Percentiles rank a stretch among this genome's conserved stretches.
Evolutionary conservation across 2,329 filamentous ascomycete species (phyloP).

Genomic region (Cordyceps sp.): DNA sequence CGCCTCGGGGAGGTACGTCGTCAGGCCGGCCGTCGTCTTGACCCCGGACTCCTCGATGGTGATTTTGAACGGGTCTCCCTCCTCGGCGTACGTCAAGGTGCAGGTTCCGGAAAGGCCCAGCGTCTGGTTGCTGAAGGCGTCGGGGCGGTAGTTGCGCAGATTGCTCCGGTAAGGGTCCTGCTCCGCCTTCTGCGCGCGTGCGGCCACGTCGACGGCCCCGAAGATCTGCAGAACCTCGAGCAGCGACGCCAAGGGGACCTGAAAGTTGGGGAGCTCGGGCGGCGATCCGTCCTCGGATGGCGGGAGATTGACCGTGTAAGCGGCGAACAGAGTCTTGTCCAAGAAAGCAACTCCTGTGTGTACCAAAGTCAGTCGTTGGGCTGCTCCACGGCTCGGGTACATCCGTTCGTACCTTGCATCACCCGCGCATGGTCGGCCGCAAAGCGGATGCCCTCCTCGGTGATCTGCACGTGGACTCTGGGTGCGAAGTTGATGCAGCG

Average conservation of each 20-base stretch:
- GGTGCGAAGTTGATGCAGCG: conserved; percentile 43
- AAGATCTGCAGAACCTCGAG: conserved; percentile 95
- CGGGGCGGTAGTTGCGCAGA: conserved; percentile 43
- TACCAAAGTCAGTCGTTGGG: too few relatives aligned
- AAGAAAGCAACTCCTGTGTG: conserved; percentile 58
- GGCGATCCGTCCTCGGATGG: conserved; percentile 19
- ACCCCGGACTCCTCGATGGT: conserved; percentile 75
- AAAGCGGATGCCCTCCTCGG: conserved; percentile 71
- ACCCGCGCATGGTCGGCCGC: conserved; percentile 76
- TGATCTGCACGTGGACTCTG: conserved; percentile 54
- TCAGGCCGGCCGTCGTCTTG: conserved; percentile 76
- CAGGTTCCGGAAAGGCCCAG: conserved; percentile 77
- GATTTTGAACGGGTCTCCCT: conserved; percentile 67
- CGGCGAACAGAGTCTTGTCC: conserved; percentile 76
- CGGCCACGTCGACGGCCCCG: conserved; percentile 56
- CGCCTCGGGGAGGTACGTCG: conserved; percentile 65
- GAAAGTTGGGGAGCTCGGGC: conserved; percentile 49
- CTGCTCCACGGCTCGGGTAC: too few relatives aligned
- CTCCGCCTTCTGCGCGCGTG: conserved; percentile 39
- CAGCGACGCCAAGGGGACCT: conserved; percentile 72
- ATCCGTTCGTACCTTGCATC: conserved; percentile 55
- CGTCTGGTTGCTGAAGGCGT: conserved; percentile 70
- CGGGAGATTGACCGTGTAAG: conserved; percentile 52
- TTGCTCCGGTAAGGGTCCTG: conserved; percentile 45
- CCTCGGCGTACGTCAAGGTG: conserved; percentile 58